These are phyloP conservation scores for Stereum hirsutum DNA, from an alignment of 1,284 basidiomycete species.

Conservation along the genomic window DNA sequence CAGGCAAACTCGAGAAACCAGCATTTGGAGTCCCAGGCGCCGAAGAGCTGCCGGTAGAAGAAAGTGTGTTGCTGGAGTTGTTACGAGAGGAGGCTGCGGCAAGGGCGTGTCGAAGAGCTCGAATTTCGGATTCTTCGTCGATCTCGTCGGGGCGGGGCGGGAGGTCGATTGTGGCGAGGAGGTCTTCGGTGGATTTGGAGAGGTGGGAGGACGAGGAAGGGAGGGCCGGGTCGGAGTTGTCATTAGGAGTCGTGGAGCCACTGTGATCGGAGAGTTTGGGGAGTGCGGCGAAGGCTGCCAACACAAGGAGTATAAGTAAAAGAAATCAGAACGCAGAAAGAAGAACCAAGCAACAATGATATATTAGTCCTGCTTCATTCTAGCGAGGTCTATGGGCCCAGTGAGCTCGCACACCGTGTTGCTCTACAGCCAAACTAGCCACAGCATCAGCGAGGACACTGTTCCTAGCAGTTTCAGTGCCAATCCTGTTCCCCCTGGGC, in stretches of 20 bases:
- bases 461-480: too few species aligned
- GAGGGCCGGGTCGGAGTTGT: constrained; percentile 9
- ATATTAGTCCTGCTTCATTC: too few species aligned
- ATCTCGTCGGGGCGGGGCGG: constrained; percentile 56
- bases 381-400: too few species aligned
- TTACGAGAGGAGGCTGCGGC: constrained; percentile 20
- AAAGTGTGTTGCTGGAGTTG: constrained; percentile 9
- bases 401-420: too few species aligned
- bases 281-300: constrained; percentile 52
- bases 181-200: constrained; percentile 39
- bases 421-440: too few species aligned
- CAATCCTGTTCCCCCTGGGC: too few species aligned
- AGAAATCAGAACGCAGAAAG: not conserved
- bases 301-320: not conserved
- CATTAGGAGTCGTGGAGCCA: constrained; percentile 7
- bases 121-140: constrained; percentile 46
- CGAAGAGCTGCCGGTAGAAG: constrained; percentile 6
- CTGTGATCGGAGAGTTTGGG: constrained; percentile 32
- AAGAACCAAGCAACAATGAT: too few species aligned
- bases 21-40: constrained; percentile 6
- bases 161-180: constrained; percentile 31
- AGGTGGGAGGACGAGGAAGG: too few species aligned
- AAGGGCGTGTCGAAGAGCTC: constrained; percentile 26
- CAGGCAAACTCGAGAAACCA: not conserved
- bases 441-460: too few species aligned